A percentile compares a stretch with the other conserved stretches of the same genome.
Conservation (phyloP, 2,329 filamentous ascomycete genomes). For the Boeremia exigua region DNA sequence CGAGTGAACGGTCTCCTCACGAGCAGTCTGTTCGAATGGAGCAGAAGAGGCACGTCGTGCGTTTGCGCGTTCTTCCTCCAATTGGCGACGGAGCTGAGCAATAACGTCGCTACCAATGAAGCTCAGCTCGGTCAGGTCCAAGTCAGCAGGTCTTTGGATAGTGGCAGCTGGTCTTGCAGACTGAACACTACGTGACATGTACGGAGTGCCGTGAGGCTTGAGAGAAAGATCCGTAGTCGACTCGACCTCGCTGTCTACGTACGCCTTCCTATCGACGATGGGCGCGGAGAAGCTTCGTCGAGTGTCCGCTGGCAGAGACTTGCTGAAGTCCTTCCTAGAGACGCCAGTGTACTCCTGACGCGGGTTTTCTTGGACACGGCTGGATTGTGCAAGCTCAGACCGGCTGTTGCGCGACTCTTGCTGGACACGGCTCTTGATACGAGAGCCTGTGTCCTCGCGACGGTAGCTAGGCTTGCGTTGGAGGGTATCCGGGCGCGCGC, state of each 20-base stretch:
- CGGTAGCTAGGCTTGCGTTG: constrained; percentile 38
- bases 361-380: constrained; percentile 26
- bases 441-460: constrained; percentile 42
- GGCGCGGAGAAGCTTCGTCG: constrained; percentile 44
- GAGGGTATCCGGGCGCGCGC: constrained; percentile 22
- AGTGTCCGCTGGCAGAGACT: constrained; percentile 22
- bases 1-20: constrained; percentile 49
- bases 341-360: constrained; percentile 36
- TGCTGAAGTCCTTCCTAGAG: constrained; percentile 21
- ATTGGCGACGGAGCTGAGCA: constrained; percentile 58
- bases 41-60: constrained; percentile 39
- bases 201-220: constrained; percentile 38
- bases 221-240: constrained; percentile 51
- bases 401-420: constrained; percentile 45
- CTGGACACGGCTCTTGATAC: constrained; percentile 42
- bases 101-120: constrained; percentile 61
- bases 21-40: constrained; percentile 35
- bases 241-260: constrained; percentile 39
- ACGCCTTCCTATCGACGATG: constrained; percentile 27
- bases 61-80: constrained; percentile 62
- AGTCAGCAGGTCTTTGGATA: constrained; percentile 37
- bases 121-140: constrained; percentile 60
- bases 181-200: constrained; percentile 33
- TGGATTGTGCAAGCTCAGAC: constrained; percentile 24
- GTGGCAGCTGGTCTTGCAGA: constrained; percentile 23